Conservation (phyloP, 1,284 basidiomycete genomes). For the Papiliotrema terrestris region DNA sequence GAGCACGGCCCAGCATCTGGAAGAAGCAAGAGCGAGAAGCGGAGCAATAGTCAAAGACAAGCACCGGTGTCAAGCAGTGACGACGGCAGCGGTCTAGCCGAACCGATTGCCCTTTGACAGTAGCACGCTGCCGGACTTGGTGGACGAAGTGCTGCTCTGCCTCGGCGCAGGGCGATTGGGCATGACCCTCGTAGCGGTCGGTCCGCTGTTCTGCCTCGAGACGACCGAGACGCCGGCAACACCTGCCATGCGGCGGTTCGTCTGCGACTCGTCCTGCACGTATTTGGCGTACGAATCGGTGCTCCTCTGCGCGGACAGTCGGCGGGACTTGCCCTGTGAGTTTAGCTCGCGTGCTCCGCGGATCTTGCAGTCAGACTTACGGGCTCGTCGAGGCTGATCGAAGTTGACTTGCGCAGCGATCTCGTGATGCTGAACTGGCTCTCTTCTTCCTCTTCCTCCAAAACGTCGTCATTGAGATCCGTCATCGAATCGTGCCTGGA, state of each 20-base stretch:
- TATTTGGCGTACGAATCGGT: conserved; percentile 17
- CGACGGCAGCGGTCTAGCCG: background rate
- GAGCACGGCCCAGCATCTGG: too few relatives aligned
- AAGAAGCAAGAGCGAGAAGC: background rate
- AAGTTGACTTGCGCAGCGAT: background rate
- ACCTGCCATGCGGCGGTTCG: conserved; percentile 19
- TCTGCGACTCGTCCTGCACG: conserved; percentile 28
- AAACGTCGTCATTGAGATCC: conserved; percentile 3
- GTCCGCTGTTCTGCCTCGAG: background rate
- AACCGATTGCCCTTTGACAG: conserved; percentile 16
- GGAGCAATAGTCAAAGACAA: background rate
- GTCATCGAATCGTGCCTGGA: background rate
- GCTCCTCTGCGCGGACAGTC: background rate
- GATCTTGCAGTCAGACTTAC: background rate
- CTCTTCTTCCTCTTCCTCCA: conserved; percentile 8
- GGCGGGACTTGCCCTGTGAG: background rate
- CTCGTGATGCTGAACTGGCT: conserved; percentile 13
- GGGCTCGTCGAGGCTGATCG: conserved; percentile 3
- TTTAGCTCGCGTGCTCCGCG: background rate
- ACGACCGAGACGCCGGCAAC: conserved; percentile 28
- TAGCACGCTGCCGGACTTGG: conserved; percentile 13
- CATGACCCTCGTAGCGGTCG: background rate
- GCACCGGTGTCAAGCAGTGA: too few relatives aligned
- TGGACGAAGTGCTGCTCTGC: conserved; percentile 9
- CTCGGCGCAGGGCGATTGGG: background rate